Evolutionary conservation across 2,329 filamentous ascomycete species (phyloP).

Genomic region (Xenoacremonium recifei): DNA sequence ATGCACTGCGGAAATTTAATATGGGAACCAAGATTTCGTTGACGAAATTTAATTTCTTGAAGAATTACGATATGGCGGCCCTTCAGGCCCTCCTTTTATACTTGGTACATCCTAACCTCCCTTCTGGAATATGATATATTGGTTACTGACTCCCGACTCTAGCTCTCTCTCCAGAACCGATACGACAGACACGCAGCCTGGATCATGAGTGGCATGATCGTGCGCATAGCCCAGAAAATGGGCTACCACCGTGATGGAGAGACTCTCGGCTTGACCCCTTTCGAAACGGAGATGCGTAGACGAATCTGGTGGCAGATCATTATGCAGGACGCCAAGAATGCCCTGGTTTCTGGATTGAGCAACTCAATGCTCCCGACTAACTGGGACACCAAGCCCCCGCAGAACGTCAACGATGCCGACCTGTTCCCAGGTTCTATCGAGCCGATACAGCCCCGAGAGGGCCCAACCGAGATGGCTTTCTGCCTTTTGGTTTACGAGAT

Average conservation of each 20-base stretch:
- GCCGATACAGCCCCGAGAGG: slow-evolving; percentile 50
- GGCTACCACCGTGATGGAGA: slow-evolving; percentile 64
- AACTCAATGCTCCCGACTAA: slow-evolving; percentile 49
- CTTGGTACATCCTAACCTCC: slow-evolving; percentile 38
- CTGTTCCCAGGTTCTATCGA: slow-evolving; percentile 53
- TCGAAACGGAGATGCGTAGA: slow-evolving; percentile 67
- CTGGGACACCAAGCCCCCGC: slow-evolving; percentile 56
- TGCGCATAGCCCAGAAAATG: slow-evolving; percentile 67
- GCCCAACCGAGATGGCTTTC: slow-evolving; percentile 62
- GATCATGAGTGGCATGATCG: slow-evolving; percentile 58
- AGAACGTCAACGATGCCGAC: slow-evolving; percentile 59
- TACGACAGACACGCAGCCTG: slow-evolving; percentile 60
- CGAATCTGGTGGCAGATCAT: slow-evolving; percentile 67
- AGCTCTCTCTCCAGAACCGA: slow-evolving; percentile 56
- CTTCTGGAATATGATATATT: neutral
- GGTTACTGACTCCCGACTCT: slow-evolving; percentile 12
- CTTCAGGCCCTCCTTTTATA: slow-evolving; percentile 60
- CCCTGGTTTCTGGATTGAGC: slow-evolving; percentile 56
- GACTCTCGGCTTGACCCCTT: slow-evolving; percentile 53
- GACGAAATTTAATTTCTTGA: slow-evolving; percentile 55
- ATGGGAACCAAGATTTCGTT: slow-evolving; percentile 50
- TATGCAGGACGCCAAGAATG: slow-evolving; percentile 56
- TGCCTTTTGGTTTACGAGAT: slow-evolving; percentile 51
- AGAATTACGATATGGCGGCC: slow-evolving; percentile 55
- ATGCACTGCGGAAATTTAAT: slow-evolving; percentile 51